Evolutionary conservation across 2,329 filamentous ascomycete genomes (phyloP).

Genomic region (Calonectria pseudoreteaudii): DNA sequence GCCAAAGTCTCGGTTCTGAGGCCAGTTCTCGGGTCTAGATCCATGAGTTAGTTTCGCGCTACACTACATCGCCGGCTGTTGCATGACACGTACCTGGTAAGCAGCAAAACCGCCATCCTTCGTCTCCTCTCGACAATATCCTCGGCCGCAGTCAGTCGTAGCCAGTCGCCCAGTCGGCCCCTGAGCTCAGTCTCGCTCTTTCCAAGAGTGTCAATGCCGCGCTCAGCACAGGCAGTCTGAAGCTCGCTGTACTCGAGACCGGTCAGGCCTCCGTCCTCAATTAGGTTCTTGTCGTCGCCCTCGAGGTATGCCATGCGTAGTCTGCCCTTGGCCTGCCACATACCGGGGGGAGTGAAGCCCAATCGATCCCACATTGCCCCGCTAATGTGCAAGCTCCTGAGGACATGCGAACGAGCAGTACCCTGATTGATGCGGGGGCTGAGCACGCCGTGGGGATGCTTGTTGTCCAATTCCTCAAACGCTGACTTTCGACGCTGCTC

Average conservation of each 20-base stretch:
- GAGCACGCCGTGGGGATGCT: constrained; percentile 50
- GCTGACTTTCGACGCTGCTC: constrained; percentile 64
- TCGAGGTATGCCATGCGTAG: constrained; percentile 72
- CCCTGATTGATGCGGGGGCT: constrained; percentile 45
- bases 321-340: constrained; percentile 67
- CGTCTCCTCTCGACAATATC: constrained; percentile 51
- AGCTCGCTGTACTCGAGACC: constrained; percentile 74
- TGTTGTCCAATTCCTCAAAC: constrained; percentile 57
- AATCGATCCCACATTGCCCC: constrained; percentile 62
- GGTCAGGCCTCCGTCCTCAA: constrained; percentile 67
- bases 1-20: constrained; percentile 53
- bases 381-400: constrained; percentile 59
- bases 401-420: constrained; percentile 52
- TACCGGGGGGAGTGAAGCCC: constrained; percentile 57
- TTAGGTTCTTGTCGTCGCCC: constrained; percentile 77
- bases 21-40: constrained; percentile 54
- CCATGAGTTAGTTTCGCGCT: constrained; percentile 24
- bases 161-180: constrained; percentile 59
- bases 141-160: constrained; percentile 56
- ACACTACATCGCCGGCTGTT: neutral
- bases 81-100: constrained; percentile 53
- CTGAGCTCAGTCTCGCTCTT: constrained; percentile 69
- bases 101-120: constrained; percentile 53
- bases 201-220: constrained; percentile 70
- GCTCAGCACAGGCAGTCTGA: constrained; percentile 76